Conservation (phyloP, 1,139 yeast genomes). For the Suhomyces anneliseae region DNA sequence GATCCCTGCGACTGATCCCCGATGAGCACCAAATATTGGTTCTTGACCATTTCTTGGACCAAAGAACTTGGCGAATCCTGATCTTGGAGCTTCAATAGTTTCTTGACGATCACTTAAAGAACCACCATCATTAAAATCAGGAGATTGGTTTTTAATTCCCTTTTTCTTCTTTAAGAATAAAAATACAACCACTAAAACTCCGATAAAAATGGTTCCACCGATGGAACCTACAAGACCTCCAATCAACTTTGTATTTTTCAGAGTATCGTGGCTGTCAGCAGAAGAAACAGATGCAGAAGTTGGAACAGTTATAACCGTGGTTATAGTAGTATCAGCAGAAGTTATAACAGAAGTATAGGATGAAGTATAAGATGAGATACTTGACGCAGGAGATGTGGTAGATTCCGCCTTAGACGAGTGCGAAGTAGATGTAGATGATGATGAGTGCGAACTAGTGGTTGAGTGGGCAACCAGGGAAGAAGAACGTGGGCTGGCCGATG, state of each 20-base stretch:
- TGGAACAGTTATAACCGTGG: constrained; percentile 43
- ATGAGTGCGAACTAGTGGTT: constrained; percentile 9
- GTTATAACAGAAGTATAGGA: constrained; percentile 27
- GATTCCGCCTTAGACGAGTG: constrained; percentile 1
- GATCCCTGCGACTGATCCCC: constrained; percentile 17
- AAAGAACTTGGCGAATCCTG: constrained; percentile 34
- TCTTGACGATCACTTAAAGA: constrained; percentile 11
- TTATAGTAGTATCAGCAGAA: constrained; percentile 40
- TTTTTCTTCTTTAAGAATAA: constrained; percentile 36
- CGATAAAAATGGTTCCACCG: constrained; percentile 47
- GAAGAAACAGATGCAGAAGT: constrained; percentile 24
- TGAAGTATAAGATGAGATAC: constrained; percentile 9
- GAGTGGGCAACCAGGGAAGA: constrained; percentile 13
- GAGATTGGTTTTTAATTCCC: constrained; percentile 43
- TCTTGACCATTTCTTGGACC: constrained; percentile 24
- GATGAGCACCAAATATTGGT: constrained; percentile 13
- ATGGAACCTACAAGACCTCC: constrained; percentile 52
- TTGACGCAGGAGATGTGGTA: constrained; percentile 3
- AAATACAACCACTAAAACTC: constrained; percentile 38
- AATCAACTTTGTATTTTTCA: constrained; percentile 39
- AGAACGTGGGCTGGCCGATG: constrained; percentile 6
- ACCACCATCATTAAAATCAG: constrained; percentile 40
- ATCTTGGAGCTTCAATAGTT: constrained; percentile 12
- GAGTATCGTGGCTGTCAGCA: constrained; percentile 15
- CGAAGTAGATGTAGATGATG: constrained; percentile 3